These are phyloP conservation scores for Crepidotus sp. DNA, from an alignment of 1,284 basidiomycete species.

Conservation along the genomic window DNA sequence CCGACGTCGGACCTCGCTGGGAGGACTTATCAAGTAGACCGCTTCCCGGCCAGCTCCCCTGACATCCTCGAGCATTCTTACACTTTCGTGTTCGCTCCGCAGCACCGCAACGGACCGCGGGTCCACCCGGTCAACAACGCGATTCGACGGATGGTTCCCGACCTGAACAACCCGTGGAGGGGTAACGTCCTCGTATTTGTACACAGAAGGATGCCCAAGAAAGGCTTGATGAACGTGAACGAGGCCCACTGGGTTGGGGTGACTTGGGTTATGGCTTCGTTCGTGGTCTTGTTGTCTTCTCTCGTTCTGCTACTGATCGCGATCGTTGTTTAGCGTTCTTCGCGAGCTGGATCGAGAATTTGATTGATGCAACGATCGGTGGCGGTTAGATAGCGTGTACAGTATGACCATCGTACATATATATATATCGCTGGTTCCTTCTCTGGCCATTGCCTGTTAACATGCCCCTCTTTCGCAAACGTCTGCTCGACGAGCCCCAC, in stretches of 20 bases:
- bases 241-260: neutral
- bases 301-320: neutral
- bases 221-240: neutral
- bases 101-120: neutral
- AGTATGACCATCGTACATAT: too few relatives aligned
- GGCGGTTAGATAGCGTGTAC: too few relatives aligned
- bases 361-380: too few relatives aligned
- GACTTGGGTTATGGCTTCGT: neutral
- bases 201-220: neutral
- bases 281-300: neutral
- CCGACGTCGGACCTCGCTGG: neutral
- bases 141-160: neutral
- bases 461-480: too few relatives aligned
- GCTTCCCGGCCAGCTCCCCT: neutral
- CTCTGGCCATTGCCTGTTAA: too few relatives aligned
- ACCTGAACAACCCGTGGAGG: neutral
- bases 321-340: too few relatives aligned
- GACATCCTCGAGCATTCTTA: neutral
- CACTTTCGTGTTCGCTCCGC: neutral
- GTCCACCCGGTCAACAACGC: neutral
- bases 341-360: too few relatives aligned
- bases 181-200: conserved; percentile 1
- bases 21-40: neutral
- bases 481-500: neutral
- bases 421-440: too few relatives aligned